These are phyloP conservation scores for Magnaporthales sp. DNA, from an alignment of 2,329 filamentous ascomycete species.

Conservation along the genomic window DNA sequence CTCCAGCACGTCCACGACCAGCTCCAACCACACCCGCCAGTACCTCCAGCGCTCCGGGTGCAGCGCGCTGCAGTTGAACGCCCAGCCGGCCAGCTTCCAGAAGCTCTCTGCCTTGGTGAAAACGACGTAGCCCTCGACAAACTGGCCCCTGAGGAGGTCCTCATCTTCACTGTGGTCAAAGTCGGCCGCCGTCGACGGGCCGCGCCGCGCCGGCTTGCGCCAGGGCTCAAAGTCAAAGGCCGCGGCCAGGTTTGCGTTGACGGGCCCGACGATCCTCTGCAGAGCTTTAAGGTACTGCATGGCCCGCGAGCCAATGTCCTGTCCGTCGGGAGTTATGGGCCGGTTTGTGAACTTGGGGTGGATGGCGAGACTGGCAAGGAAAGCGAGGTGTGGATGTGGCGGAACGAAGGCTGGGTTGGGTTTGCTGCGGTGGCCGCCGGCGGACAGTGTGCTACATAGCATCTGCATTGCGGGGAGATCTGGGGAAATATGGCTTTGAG, in stretches of 20 bases:
- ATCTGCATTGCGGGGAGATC: constrained; percentile 53
- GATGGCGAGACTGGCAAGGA: constrained; percentile 73
- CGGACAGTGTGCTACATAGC: constrained; percentile 52
- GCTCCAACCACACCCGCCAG: constrained; percentile 74
- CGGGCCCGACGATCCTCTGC: constrained; percentile 54
- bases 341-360: constrained; percentile 75
- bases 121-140: constrained; percentile 57
- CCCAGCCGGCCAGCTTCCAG: constrained; percentile 85
- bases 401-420: constrained; percentile 51
- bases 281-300: constrained; percentile 63
- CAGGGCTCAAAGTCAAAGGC: constrained; percentile 59
- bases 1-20: constrained; percentile 72
- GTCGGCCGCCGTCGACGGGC: not conserved
- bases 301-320: constrained; percentile 56
- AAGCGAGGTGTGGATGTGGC: constrained; percentile 61
- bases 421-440: constrained; percentile 28
- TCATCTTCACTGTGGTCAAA: constrained; percentile 28
- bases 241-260: constrained; percentile 58
- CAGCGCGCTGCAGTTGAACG: constrained; percentile 76
- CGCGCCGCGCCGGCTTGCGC: not conserved
- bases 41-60: constrained; percentile 68
- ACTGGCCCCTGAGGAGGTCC: constrained; percentile 44
- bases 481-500: constrained; percentile 16
- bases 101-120: constrained; percentile 78
- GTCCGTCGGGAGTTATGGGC: constrained; percentile 49